Base-by-base conservation (phyloP, 768 basidiomycete species). In the Flagelloscypha sp. region DNA sequence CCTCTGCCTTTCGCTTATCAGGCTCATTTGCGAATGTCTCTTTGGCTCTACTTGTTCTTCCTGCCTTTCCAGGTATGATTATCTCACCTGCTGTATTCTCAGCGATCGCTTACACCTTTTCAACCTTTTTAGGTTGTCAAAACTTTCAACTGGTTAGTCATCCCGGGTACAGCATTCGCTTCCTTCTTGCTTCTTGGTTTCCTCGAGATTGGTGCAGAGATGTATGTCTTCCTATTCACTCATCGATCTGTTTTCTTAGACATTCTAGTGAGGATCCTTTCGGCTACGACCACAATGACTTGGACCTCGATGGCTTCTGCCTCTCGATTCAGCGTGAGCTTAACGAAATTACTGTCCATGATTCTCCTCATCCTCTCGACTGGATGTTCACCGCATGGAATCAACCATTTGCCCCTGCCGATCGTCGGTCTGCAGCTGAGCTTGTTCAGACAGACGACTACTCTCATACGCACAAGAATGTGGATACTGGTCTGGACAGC, bases 341-440 rank as follows among this genome's bases (percentile, higher is more conserved):
- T 6, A 74, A 79, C 41, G 75, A 82, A 52, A 76, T 86, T 51
- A 82, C 80, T 8, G 72, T 74, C 74, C 77, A 81, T 59, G 68
- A 73, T 8, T 58, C 60, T 27, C 68, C 72, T 21, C 61, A 72
- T 16, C 74, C 79, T 1, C 50, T 63, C 11, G 44, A 60, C 2
- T 79, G 68, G 53, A 52, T 80, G 45, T 78, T 76, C 58, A 71
- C 56, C 31, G 36, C 61, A 22, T 61, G 66, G 54, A 85, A 84
- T 55, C 74, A 80, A 55, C 82, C 83, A 0, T 79, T 84, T 59
- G 71, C 76, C 6, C 83, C 83, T 5, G 61, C 64, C 7, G 77
- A 84, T 47, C 60, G 64, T 9, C 71, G 76, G 27, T 68, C 53
- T 15, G 81, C 78, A 0, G 54, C 67, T 22, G 71, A 76, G 36